phyloP scores from a whole-genome alignment of 2,329 filamentous ascomycete genomes.

The Epichloe bromicola region DNA sequence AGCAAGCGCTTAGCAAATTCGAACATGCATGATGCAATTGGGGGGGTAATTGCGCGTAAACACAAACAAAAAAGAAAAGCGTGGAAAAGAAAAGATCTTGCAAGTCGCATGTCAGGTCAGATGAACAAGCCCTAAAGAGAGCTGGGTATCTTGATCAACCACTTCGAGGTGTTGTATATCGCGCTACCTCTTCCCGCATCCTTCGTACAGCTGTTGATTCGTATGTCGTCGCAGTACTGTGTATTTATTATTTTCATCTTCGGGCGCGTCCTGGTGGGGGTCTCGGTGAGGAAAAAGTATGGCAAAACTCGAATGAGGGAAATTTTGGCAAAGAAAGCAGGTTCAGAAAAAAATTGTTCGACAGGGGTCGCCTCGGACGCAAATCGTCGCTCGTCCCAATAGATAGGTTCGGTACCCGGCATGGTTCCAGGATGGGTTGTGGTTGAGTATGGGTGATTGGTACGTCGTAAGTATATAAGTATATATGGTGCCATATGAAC shows the following conservation, averaged over 20 bases:
- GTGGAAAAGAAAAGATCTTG: background rate
- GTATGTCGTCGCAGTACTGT: conserved; percentile 1
- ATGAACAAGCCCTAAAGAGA: conserved; percentile 23
- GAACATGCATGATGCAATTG: background rate
- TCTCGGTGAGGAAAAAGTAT: background rate
- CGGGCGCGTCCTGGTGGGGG: background rate
- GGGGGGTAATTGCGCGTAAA: background rate
- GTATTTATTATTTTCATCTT: background rate
- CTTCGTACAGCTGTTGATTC: background rate
- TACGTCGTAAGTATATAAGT: background rate
- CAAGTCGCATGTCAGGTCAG: conserved; percentile 13
- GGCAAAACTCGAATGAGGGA: conserved; percentile 1
- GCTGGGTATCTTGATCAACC: conserved; percentile 28
- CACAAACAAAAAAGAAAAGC: conserved; percentile 9
- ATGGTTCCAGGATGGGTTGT: background rate
- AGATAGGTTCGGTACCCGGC: conserved; percentile 5
- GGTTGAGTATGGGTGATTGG: background rate
- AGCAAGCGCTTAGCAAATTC: background rate
- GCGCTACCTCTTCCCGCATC: background rate
- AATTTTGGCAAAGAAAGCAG: conserved; percentile 8
- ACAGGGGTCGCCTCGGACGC: conserved; percentile 10
- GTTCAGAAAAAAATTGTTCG: conserved; percentile 1
- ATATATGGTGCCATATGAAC: background rate
- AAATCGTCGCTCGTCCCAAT: conserved; percentile 14
- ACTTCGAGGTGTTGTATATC: conserved; percentile 13